A percentile compares a stretch with the other conserved stretches of the same genome.
These are phyloP conservation scores for Saturnispora kantuleensis DNA, from an alignment of 805 yeast genomes.

Conservation along the genomic window DNA sequence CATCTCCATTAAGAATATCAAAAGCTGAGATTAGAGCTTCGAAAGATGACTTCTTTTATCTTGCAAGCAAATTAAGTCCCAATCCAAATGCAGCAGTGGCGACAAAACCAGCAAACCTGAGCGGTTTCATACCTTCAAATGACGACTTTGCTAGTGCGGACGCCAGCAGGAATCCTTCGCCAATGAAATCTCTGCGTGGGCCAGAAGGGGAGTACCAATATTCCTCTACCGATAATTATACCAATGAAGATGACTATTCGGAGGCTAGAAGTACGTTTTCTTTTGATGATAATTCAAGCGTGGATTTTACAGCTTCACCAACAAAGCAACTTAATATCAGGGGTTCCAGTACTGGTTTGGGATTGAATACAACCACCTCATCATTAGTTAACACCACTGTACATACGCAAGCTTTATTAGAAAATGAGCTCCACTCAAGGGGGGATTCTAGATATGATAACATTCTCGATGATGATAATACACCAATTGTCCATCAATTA, in stretches of 20 bases:
- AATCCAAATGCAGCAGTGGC: slow-evolving; percentile 22
- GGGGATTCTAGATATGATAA: neutral
- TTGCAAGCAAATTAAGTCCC: slow-evolving; percentile 20
- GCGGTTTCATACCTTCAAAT: slow-evolving; percentile 2
- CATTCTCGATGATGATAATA: slow-evolving; percentile 1
- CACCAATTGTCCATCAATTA: slow-evolving; percentile 8
- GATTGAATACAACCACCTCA: neutral
- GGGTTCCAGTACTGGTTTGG: neutral
- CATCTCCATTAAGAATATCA: slow-evolving; percentile 19
- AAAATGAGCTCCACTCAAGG: neutral
- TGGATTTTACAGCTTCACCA: slow-evolving; percentile 3
- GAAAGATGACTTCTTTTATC: slow-evolving; percentile 21
- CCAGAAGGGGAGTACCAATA: slow-evolving; percentile 6
- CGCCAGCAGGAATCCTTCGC: neutral
- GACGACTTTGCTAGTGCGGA: neutral
- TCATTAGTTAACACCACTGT: slow-evolving; percentile 4
- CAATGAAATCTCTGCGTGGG: slow-evolving; percentile 1
- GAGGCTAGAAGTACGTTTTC: neutral
- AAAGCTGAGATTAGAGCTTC: slow-evolving; percentile 8
- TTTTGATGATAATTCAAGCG: slow-evolving; percentile 2
- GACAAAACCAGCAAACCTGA: slow-evolving; percentile 10
- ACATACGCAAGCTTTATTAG: slow-evolving; percentile 3
- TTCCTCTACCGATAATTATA: neutral
- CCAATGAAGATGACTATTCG: neutral
- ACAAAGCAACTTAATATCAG: slow-evolving; percentile 1